Evolutionary conservation across 306 rosid species (phyloP).

Genomic region (Cicer judaicum): DNA sequence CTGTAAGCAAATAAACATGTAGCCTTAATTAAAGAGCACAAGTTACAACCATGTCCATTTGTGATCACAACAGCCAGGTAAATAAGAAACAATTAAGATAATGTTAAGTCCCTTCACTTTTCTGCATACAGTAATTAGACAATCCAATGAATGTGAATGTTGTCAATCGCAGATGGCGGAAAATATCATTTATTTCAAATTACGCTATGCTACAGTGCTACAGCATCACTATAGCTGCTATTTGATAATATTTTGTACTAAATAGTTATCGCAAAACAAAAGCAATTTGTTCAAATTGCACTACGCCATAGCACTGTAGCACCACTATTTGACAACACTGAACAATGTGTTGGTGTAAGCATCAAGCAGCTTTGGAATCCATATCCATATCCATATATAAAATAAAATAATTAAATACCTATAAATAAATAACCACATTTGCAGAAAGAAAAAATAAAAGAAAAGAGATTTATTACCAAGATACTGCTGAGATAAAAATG

Average conservation of each 20-base stretch:
- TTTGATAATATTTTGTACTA: too few species aligned
- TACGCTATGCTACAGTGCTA: too few species aligned
- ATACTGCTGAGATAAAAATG: constrained; percentile 57
- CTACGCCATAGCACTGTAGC: too few species aligned
- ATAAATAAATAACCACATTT: neutral
- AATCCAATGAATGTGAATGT: too few species aligned
- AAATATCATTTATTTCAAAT: too few species aligned
- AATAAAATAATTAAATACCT: neutral
- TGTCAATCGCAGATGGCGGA: too few species aligned
- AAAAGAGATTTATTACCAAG: constrained; percentile 53
- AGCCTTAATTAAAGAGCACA: constrained; percentile 6
- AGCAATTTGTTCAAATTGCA: too few species aligned
- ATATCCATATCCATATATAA: neutral
- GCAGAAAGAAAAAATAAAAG: neutral
- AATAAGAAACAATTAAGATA: neutral
- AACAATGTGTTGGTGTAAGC: too few species aligned
- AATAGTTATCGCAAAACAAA: too few species aligned
- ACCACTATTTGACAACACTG: too few species aligned
- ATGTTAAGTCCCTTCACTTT: neutral
- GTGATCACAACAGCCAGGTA: neutral
- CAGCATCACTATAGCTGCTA: too few species aligned
- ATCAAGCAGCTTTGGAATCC: neutral
- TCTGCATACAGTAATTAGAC: neutral
- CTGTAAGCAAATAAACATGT: constrained; percentile 6
- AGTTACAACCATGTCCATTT: constrained; percentile 5